Evolutionary conservation across 2,329 filamentous ascomycete genomes (phyloP).

Genomic region (Monilinia fructicola): DNA sequence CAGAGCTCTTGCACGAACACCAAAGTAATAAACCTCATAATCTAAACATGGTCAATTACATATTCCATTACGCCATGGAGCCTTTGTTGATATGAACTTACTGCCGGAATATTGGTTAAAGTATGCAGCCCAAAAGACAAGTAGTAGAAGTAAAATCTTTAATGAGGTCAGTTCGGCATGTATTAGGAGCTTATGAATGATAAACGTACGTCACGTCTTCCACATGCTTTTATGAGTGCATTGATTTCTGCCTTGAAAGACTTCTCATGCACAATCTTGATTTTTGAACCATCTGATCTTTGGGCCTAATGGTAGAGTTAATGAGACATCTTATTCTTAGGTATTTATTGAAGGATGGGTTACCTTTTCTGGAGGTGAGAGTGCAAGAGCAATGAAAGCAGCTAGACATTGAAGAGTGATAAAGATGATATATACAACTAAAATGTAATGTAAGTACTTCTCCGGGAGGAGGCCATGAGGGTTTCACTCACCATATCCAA

Average conservation of each 20-base stretch:
- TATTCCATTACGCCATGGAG: not conserved
- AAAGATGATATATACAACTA: conserved; percentile 46
- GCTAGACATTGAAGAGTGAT: conserved; percentile 50
- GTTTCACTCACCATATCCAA: conserved; percentile 39
- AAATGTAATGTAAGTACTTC: conserved; percentile 33
- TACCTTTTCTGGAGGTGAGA: conserved; percentile 49
- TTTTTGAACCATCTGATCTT: conserved; percentile 8
- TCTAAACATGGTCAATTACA: not conserved
- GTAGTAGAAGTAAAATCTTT: not conserved
- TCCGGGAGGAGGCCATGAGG: not conserved
- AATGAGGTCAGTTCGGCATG: not conserved
- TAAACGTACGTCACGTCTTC: conserved; percentile 1
- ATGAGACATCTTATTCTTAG: not conserved
- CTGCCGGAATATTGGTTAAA: conserved; percentile 11
- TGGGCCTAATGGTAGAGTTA: not conserved
- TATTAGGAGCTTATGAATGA: too few relatives aligned
- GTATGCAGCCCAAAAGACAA: conserved; percentile 15
- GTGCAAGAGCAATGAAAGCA: conserved; percentile 45
- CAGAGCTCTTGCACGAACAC: conserved; percentile 3
- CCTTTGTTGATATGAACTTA: not conserved
- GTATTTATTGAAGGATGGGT: too few relatives aligned
- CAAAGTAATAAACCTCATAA: conserved; percentile 15
- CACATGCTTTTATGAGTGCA: conserved; percentile 3
- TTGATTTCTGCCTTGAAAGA: conserved; percentile 7
- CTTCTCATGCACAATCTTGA: conserved; percentile 2